A percentile compares a stretch with the other conserved stretches of the same genome.
phyloP scores from a whole-genome alignment of 441 rosid species.

The Populus trichocarpa region DNA sequence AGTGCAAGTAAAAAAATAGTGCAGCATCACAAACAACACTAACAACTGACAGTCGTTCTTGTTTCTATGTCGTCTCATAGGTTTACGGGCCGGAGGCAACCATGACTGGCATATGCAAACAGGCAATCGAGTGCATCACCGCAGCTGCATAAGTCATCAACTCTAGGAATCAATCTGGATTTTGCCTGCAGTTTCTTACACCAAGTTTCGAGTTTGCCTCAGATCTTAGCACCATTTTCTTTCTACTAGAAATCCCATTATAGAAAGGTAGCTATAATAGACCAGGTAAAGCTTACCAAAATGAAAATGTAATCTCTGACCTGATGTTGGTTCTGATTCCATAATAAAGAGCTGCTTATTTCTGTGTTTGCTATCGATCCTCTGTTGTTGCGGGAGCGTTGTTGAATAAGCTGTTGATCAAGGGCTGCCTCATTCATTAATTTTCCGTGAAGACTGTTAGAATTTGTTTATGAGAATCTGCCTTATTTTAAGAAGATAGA shows the following conservation, averaged over 20 bases:
- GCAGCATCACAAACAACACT: not conserved
- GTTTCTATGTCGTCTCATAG: constrained; percentile 27
- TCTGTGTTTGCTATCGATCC: not conserved
- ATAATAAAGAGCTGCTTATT: not conserved
- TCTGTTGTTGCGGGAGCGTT: not conserved
- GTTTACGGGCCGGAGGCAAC: constrained; percentile 96
- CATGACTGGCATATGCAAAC: constrained; percentile 95
- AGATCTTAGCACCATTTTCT: not conserved
- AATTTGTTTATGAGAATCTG: too few species aligned
- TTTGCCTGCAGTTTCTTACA: not conserved
- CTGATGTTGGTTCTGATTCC: not conserved
- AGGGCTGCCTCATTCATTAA: not conserved
- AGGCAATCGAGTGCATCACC: constrained; percentile 76
- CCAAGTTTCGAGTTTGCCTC: constrained; percentile 4
- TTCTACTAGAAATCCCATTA: constrained; percentile 16
- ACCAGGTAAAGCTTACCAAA: not conserved
- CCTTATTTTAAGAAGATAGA: too few species aligned
- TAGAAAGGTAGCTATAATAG: constrained; percentile 4
- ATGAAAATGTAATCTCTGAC: constrained; percentile 7
- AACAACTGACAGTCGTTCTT: not conserved
- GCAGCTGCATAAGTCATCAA: constrained; percentile 55
- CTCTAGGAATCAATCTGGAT: not conserved
- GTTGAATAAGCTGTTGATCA: not conserved
- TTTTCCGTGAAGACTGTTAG: too few species aligned
- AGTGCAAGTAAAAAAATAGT: not conserved